phyloP scores from a whole-genome alignment of 108 stramenopile genomes.

The Schizochytrium sp. region DNA sequence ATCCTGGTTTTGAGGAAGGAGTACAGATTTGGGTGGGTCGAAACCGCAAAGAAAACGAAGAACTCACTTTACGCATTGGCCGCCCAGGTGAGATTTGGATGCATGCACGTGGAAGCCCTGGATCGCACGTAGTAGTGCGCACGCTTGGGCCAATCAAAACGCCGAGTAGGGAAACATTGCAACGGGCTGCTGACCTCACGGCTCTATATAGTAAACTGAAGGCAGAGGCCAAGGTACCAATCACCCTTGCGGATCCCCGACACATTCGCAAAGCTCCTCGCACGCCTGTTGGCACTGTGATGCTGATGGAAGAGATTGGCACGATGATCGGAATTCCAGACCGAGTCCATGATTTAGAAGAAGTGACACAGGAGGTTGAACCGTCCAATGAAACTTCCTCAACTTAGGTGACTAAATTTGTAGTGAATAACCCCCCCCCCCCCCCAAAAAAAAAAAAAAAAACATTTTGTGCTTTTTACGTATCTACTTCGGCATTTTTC shows the following conservation, averaged over 20 bases:
- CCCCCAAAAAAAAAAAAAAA: too few relatives aligned
- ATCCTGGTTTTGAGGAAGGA: slow-evolving; percentile 19
- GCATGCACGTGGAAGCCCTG: slow-evolving; percentile 47
- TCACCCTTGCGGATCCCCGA: background rate
- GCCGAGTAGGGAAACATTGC: background rate
- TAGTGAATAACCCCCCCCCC: too few relatives aligned
- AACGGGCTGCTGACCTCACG: slow-evolving; percentile 45
- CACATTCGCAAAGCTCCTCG: slow-evolving; percentile 46
- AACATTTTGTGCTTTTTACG: too few relatives aligned
- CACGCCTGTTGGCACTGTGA: slow-evolving; percentile 12
- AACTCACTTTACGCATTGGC: slow-evolving; percentile 10
- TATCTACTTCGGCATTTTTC: too few relatives aligned
- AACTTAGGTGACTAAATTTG: too few relatives aligned
- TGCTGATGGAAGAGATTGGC: background rate
- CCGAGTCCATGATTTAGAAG: slow-evolving; percentile 29
- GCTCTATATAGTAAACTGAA: slow-evolving; percentile 29
- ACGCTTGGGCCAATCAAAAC: background rate
- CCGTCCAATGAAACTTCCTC: too few relatives aligned
- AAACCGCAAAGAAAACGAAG: slow-evolving; percentile 41
- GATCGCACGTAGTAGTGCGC: slow-evolving; percentile 40
- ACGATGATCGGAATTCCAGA: slow-evolving; percentile 29
- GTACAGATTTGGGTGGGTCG: slow-evolving; percentile 35
- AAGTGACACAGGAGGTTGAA: too few relatives aligned
- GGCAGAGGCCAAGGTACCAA: background rate
- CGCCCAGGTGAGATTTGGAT: slow-evolving; percentile 21